Percentiles rank a stretch among this genome's conserved stretches.
Conservation (phyloP, 2,329 filamentous ascomycete species). For the Stagonosporopsis rhizophila region DNA sequence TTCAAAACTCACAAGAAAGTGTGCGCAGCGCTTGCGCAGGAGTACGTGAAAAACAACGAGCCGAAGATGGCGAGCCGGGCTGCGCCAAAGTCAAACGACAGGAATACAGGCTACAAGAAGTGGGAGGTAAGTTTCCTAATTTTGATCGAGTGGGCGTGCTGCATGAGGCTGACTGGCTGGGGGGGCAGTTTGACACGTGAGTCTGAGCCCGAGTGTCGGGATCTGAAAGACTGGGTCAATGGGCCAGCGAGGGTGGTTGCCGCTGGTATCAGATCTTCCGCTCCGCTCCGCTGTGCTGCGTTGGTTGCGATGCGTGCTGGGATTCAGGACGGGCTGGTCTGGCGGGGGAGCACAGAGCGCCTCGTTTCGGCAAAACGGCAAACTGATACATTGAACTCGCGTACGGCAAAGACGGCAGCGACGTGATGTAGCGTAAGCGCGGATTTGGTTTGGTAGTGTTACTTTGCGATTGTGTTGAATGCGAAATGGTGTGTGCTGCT, state of each 20-base stretch:
- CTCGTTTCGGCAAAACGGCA: conserved; percentile 13
- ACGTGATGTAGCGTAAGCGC: neutral
- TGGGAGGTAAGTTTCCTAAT: conserved; percentile 43
- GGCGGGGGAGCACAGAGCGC: conserved; percentile 11
- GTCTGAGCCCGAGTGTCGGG: neutral
- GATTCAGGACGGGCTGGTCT: neutral
- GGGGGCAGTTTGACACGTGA: conserved; percentile 15
- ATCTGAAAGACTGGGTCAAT: neutral
- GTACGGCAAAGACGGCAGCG: conserved; percentile 7
- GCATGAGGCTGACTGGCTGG: neutral
- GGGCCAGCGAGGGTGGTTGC: neutral
- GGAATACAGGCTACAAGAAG: conserved; percentile 49
- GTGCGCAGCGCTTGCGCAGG: conserved; percentile 49
- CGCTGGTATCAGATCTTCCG: neutral
- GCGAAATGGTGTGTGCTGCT: neutral
- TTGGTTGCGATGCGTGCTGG: neutral
- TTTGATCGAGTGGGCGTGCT: no score
- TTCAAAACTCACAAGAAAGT: conserved; percentile 52
- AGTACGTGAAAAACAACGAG: conserved; percentile 47
- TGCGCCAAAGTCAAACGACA: conserved; percentile 40
- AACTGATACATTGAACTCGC: neutral
- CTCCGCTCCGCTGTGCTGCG: conserved; percentile 10
- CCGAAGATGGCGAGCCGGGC: conserved; percentile 49
- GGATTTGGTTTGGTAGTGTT: neutral
- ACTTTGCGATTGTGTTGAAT: neutral